Conservation (phyloP, 1,139 yeast genomes). For the Blastobotrys ciferrii region DNA sequence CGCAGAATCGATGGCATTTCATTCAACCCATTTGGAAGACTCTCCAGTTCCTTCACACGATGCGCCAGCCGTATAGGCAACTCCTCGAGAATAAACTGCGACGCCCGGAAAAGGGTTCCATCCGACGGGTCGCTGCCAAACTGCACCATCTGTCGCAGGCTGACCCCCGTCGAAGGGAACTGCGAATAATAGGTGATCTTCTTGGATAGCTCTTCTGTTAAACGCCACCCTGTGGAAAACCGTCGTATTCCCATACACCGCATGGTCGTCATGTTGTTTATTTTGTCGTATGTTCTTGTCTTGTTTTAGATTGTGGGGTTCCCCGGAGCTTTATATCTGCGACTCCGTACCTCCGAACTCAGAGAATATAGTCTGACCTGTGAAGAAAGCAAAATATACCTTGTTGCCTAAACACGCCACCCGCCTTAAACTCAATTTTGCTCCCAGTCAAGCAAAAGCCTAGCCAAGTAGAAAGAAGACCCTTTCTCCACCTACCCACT, state of each 20-base stretch:
- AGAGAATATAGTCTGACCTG: too few relatives aligned
- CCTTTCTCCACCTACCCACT: too few relatives aligned
- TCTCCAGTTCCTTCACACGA: slow-evolving; percentile 79
- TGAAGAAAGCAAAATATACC: too few relatives aligned
- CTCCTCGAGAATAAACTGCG: slow-evolving; percentile 83
- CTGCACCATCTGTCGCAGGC: slow-evolving; percentile 88
- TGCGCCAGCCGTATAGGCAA: slow-evolving; percentile 84
- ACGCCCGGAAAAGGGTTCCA: slow-evolving; percentile 78
- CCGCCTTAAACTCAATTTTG: too few relatives aligned
- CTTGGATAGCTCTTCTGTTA: slow-evolving; percentile 34
- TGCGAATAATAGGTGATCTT: slow-evolving; percentile 56
- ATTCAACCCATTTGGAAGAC: slow-evolving; percentile 71
- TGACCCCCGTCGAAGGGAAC: slow-evolving; percentile 80
- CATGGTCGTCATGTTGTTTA: neutral
- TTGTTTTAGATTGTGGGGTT: slow-evolving; percentile 1
- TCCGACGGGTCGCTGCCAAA: slow-evolving; percentile 78
- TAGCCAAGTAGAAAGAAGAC: too few relatives aligned
- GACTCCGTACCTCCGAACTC: slow-evolving; percentile 5
- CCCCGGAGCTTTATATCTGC: slow-evolving; percentile 1
- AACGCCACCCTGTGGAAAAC: slow-evolving; percentile 25
- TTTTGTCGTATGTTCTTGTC: neutral
- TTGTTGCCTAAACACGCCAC: too few relatives aligned
- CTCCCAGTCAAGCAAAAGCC: too few relatives aligned
- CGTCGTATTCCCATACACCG: slow-evolving; percentile 5
- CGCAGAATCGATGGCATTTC: slow-evolving; percentile 71